Evolutionary conservation across 2,329 filamentous ascomycete genomes (phyloP), one percentile per base, ranked within the genome.

Genomic region (Mycosphaerella arachidis): DNA sequence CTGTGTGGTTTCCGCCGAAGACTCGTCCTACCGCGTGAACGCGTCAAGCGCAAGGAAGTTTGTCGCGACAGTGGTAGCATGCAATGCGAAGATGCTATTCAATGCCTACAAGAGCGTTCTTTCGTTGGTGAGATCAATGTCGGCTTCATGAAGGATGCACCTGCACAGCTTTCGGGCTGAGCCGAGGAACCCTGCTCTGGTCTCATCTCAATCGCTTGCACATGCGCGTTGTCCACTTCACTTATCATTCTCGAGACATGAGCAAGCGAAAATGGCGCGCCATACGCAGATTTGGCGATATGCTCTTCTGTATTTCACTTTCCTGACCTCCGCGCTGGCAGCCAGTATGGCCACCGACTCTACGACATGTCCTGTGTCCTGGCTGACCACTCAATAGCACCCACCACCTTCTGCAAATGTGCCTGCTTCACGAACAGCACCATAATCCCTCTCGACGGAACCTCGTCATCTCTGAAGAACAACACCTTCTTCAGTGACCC

Each of bases 381-480:
- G 24, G 40, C 40, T 43, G 40, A 43, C 16, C 16, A 2, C 13
- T 43, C 18, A n/a, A n/a, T 7, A 81, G 80, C 79, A 48, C 79
- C 81, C 27, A 84, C 84, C 16, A 86, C 85, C 60, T 89, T 88
- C 75, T 89, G 86, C 81, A 89, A 88, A 82, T 89, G 86, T 72
- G 87, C 84, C 58, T 88, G 86, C 73, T 85, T 84, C 74, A 80
- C 80, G 54, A 88, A 88, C 71, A 85, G 82, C 75, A 87, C 85
- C 57, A 87, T 89, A 55, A 87, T 89, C 65, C 82, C 85, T 18
- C 82, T 88, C 59, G 80, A 85, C 62, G 78, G 79, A 8, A 75
- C 76, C 54, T 69, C 55, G 64, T 46, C 63, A 16, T 61, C 64
- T 48, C 65, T 66, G 7, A 63, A 62, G 8, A 54, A 65, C 40